Conservation (phyloP, 2,329 filamentous ascomycete species). For the Trichophyton equinum region DNA sequence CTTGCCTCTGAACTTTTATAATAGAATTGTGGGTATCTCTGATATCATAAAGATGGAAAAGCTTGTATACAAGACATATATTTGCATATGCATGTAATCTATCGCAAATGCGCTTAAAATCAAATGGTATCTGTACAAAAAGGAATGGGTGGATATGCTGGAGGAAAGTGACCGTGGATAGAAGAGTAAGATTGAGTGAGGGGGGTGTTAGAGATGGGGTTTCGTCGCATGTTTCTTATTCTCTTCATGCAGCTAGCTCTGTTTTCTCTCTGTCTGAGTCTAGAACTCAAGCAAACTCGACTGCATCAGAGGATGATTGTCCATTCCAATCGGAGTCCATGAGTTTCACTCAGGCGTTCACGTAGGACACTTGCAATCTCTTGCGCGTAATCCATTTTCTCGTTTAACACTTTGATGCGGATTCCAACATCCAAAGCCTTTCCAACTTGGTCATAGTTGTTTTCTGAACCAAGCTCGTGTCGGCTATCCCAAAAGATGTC, state of each 20-base stretch:
- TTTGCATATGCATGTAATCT: not conserved
- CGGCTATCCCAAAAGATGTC: conserved; percentile 94
- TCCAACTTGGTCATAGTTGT: conserved; percentile 90
- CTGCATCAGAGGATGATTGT: conserved; percentile 92
- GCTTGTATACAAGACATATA: not conserved
- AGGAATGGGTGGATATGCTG: not conserved
- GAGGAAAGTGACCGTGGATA: not conserved
- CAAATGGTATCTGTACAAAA: conserved; percentile 3
- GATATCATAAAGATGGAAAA: not conserved
- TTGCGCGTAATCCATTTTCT: conserved; percentile 95
- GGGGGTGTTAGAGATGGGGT: not conserved
- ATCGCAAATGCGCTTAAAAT: not conserved
- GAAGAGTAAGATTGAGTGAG: not conserved
- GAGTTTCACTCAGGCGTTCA: conserved; percentile 80
- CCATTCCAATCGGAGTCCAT: conserved; percentile 79
- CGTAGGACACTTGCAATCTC: conserved; percentile 84
- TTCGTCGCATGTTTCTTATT: too few species aligned
- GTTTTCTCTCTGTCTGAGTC: conserved; percentile 50
- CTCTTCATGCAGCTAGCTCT: conserved; percentile 21
- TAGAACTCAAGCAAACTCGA: conserved; percentile 83
- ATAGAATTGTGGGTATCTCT: not conserved
- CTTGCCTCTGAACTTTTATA: not conserved
- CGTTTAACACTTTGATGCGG: conserved; percentile 80
- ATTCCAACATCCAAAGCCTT: conserved; percentile 81
- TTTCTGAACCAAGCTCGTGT: conserved; percentile 79